Evolutionary conservation across 1,284 basidiomycete genomes (phyloP), one percentile per base, ranked within the genome.

Genomic region (Macrocystidia cucumis): DNA sequence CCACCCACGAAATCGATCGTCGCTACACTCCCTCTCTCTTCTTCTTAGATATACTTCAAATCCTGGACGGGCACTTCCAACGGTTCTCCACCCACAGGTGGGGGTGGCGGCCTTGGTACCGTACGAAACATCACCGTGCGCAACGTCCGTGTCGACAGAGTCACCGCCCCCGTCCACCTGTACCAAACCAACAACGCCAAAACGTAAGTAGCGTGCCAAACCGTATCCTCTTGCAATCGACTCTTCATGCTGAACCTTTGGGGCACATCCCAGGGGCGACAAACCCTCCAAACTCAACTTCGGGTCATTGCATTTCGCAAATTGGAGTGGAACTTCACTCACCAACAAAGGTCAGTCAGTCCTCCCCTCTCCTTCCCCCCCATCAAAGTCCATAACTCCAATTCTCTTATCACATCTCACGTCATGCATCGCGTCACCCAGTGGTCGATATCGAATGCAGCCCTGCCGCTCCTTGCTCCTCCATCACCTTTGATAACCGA

Each of bases 81-180:
- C 41, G 77, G 76, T 2, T 55, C 50, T 11, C 77, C 78, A 5
- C 78, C 78, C 1, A 77, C 71, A 16, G 75, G 74, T 12, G 78
- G 78, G 6, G 79, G 79, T 3, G 77, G 71, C 6, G 78, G 74
- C 4, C 46, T 55, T 29, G 70, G 72, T 68, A 40, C 55, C 34
- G 67, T 74, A 17, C 63, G 56, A 27, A 74, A 77, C 42, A 60
- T 80, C 19, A 57, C 62, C 20, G 59, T 63, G 25, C 52, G 59
- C 30, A 65, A 70, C 47, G 61, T 80, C 27, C 43, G 51, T 5
- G 53, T 76, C 9, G 66, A 74, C 44, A 55, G 58, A 4, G 70
- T 74, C 35, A 58, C 59, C 34, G 50, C 48, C 12, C 69, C 69
- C 1, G 52, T 72, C 3, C 67, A 70, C 42, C 45, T 76, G 6